Evolutionary conservation across 2,329 filamentous ascomycete genomes (phyloP).

Genomic region (Alternaria longipes): DNA sequence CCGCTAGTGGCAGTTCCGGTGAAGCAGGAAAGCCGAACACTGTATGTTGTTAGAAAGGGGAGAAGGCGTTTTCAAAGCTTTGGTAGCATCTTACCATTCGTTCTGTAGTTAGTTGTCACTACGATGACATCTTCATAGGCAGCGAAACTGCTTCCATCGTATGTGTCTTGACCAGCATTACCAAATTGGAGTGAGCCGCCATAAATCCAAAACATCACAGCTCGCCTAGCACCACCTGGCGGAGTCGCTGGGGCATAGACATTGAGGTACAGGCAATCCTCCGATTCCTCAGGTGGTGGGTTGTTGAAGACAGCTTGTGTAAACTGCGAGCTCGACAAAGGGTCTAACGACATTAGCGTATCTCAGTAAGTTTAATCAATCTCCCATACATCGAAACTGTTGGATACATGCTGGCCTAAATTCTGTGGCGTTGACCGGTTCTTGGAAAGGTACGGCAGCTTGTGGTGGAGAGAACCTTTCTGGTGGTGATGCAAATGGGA

Average conservation of each 20-base stretch:
- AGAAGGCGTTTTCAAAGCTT: too few species aligned
- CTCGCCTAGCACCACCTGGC: slow-evolving; percentile 23
- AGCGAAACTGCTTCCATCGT: slow-evolving; percentile 42
- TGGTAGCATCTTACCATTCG: slow-evolving; percentile 31
- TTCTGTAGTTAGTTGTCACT: slow-evolving; percentile 42
- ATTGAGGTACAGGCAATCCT: slow-evolving; percentile 55
- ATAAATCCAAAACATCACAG: slow-evolving; percentile 46
- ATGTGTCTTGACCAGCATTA: slow-evolving; percentile 28
- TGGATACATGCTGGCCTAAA: slow-evolving; percentile 38
- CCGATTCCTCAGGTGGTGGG: slow-evolving; percentile 37
- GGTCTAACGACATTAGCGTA: slow-evolving; percentile 20
- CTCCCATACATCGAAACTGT: slow-evolving; percentile 32
- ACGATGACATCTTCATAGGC: slow-evolving; percentile 43
- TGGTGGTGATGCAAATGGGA: slow-evolving; percentile 43
- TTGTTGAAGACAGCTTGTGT: slow-evolving; percentile 35
- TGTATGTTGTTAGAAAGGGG: slow-evolving; percentile 13
- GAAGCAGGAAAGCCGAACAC: slow-evolving; percentile 43
- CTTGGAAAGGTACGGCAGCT: slow-evolving; percentile 21
- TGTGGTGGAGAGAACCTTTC: slow-evolving; percentile 36
- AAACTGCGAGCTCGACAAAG: slow-evolving; percentile 23
- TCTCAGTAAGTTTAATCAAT: background rate
- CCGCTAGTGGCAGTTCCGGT: slow-evolving; percentile 29
- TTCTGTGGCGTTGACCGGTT: slow-evolving; percentile 26
- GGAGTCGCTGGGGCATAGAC: slow-evolving; percentile 44
- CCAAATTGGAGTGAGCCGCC: slow-evolving; percentile 42